Evolutionary conservation across 2,329 filamentous ascomycete species (phyloP), one percentile per base, ranked within the genome.

Genomic region (Talaromyces sp.): DNA sequence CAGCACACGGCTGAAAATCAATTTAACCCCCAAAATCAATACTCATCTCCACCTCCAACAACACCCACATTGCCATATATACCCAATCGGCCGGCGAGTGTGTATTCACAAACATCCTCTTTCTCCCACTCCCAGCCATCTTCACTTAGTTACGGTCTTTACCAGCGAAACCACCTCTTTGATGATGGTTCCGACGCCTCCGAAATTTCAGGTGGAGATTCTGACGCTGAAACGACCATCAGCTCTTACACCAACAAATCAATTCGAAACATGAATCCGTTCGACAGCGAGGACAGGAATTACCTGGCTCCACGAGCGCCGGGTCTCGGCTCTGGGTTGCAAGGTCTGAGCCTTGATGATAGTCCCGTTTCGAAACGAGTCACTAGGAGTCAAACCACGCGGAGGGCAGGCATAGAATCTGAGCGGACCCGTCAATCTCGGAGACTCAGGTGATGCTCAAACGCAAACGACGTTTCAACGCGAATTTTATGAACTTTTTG

Each of bases 281-380:
- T 64, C 15, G 3, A 80, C 81, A 51, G 85, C 10, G 13, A 36
- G 11, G 37, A 53, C 57, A 17, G 52, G 13, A 37, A 43, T 25
- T 35, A 53, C 17, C 39, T 31, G 7, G 22, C 46, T 19, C 36
- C 41, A 13, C 45, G 53, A 48, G 33, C 13, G 7, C 48, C 19
- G 43, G 54, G 53, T 13, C 21, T 60, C 10, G 59, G 59, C 9
- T 45, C 59, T 37, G 59, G 55, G 28, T 19, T 60, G 7, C 59
- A 56, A 15, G 55, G 59, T 17, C 45, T 60, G n/a, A 58, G 55
- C 37, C 59, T 60, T n/a, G 56, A 60, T 13, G 59, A 60, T 35
- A 53, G 48, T 17, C 40, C 50, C 5, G n/a, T 21, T 36, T 35
- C 55, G 2, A 51, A 50, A 52, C 50, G 48, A 11, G 35, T 52